These are phyloP conservation scores for Sonneratia caseolaris DNA, from an alignment of 345 rosid species.

Conservation along the genomic window DNA sequence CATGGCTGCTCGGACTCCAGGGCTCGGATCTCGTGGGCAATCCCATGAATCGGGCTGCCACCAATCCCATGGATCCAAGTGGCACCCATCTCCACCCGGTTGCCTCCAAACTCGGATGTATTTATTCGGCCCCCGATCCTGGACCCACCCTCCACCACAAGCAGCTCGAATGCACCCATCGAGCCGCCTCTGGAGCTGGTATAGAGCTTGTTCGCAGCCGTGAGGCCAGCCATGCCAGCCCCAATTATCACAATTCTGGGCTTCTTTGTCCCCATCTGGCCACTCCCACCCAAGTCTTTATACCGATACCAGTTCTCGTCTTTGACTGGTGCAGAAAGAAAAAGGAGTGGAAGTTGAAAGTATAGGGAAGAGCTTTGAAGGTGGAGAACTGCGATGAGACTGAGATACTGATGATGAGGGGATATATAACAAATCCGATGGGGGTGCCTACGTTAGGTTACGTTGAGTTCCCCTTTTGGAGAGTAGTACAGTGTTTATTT, in stretches of 20 bases:
- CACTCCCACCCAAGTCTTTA: not conserved
- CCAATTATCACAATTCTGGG: constrained; percentile 86
- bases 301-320: not conserved
- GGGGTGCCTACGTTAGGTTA: not conserved
- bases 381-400: not conserved
- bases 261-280: constrained; percentile 59
- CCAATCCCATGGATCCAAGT: constrained; percentile 99
- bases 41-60: constrained; percentile 73
- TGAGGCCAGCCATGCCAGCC: constrained; percentile 97
- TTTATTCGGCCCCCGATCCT: constrained; percentile 93
- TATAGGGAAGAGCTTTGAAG: not conserved
- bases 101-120: constrained; percentile 75
- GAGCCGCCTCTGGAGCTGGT: constrained; percentile 20
- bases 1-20: constrained; percentile 71
- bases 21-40: constrained; percentile 56
- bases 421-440: constrained; percentile 25
- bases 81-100: constrained; percentile 95
- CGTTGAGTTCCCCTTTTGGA: too few relatives aligned
- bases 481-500: too few relatives aligned
- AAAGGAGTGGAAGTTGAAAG: not conserved
- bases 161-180: constrained; percentile 52
- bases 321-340: too few relatives aligned
- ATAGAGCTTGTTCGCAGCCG: constrained; percentile 87
- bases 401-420: constrained; percentile 5
- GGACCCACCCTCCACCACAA: constrained; percentile 76